phyloP scores from a whole-genome alignment of 495 filamentous ascomycete species.

The Margaritispora aquatica region DNA sequence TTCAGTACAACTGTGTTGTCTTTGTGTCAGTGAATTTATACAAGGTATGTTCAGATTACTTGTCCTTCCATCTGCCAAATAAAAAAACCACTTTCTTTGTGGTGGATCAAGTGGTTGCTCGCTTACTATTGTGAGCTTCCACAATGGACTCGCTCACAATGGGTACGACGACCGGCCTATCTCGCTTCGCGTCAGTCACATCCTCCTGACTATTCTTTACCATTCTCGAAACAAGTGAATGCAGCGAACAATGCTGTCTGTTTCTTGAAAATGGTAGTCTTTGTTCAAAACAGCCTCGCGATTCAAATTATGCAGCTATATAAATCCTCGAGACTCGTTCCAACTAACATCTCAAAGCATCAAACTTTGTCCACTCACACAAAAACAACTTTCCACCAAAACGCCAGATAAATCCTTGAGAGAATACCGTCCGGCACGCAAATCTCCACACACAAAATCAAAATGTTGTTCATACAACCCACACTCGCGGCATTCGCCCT shows the following conservation, averaged over 20 bases:
- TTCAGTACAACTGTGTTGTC: neutral
- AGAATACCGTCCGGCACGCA: constrained; percentile 20
- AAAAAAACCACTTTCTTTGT: neutral
- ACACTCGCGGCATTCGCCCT: constrained; percentile 26
- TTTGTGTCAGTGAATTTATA: neutral
- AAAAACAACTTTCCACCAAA: neutral
- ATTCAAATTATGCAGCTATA: neutral
- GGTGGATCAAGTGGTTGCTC: neutral
- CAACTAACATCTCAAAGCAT: neutral
- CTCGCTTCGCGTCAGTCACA: neutral
- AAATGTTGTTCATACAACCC: constrained; percentile 15
- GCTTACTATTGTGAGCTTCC: neutral
- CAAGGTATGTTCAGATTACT: neutral
- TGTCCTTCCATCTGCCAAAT: neutral
- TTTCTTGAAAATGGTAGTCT: neutral
- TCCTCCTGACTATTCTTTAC: neutral
- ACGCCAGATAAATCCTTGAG: neutral
- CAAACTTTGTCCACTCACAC: neutral
- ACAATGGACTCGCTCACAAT: neutral
- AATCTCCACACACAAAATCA: constrained; percentile 9
- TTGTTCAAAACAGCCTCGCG: neutral
- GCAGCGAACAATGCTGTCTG: neutral
- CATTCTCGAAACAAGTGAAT: neutral
- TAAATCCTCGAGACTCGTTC: neutral
- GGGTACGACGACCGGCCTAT: neutral